phyloP scores from a whole-genome alignment of 768 basidiomycete species.

The Nidula microcarpa region DNA sequence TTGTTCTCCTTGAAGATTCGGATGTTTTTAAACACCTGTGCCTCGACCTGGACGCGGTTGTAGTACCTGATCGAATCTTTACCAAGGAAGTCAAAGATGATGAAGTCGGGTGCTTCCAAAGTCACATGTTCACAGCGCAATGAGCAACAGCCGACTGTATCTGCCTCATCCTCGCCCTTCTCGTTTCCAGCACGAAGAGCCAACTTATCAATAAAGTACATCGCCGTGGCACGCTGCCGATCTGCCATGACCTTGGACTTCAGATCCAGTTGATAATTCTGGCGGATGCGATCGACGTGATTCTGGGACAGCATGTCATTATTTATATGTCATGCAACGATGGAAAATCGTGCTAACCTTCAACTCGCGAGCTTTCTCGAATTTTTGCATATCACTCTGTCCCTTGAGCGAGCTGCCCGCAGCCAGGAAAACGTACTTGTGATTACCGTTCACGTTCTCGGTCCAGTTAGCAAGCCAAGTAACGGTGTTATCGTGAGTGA shows the following conservation, averaged over 20 bases:
- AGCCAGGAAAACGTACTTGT: slow-evolving; percentile 97
- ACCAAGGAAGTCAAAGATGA: slow-evolving; percentile 96
- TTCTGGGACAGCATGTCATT: slow-evolving; percentile 41
- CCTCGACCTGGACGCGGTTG: slow-evolving; percentile 84
- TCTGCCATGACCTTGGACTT: slow-evolving; percentile 91
- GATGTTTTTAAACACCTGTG: slow-evolving; percentile 97
- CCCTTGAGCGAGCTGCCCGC: slow-evolving; percentile 98
- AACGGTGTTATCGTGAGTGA: slow-evolving; percentile 92
- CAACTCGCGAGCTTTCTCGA: slow-evolving; percentile 95
- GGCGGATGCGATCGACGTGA: slow-evolving; percentile 87
- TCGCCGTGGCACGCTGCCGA: slow-evolving; percentile 95
- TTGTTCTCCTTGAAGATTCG: slow-evolving; percentile 96
- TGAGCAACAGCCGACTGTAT: slow-evolving; percentile 99
- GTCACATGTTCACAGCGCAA: slow-evolving; percentile 97
- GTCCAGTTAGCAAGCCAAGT: slow-evolving; percentile 99
- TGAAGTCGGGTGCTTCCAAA: slow-evolving; percentile 78
- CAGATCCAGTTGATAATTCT: slow-evolving; percentile 82
- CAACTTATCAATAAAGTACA: slow-evolving; percentile 97
- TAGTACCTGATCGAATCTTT: slow-evolving; percentile 99
- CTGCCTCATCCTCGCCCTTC: slow-evolving; percentile 99
- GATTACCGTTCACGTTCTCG: slow-evolving; percentile 93
- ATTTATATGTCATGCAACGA: too few relatives aligned
- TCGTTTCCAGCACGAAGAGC: slow-evolving; percentile 99
- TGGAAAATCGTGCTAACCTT: too few relatives aligned
- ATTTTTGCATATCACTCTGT: slow-evolving; percentile 96